Percentiles rank a stretch among this genome's conserved stretches.
Conservation (phyloP, 169 alveolate species). For the Plasmodium knowlesi region DNA sequence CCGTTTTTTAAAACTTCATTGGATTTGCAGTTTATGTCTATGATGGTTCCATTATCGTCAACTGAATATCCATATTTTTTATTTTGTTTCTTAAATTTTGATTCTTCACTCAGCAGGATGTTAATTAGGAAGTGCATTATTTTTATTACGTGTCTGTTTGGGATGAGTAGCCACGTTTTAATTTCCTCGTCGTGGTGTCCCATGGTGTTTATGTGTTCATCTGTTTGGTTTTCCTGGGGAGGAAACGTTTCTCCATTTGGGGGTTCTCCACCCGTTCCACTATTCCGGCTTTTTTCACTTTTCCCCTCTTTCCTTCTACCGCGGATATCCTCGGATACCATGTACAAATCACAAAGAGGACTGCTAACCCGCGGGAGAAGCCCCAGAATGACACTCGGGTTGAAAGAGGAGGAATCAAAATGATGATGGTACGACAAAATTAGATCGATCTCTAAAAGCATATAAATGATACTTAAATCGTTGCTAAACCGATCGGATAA, state of each 20-base stretch:
- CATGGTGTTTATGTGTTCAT: background rate
- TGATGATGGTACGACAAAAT: constrained; percentile 30
- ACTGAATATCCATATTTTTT: constrained; percentile 42
- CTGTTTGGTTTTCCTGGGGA: background rate
- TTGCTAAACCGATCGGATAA: constrained; percentile 25
- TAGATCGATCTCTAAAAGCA: constrained; percentile 31
- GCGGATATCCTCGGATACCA: background rate
- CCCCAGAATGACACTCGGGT: constrained; percentile 58
- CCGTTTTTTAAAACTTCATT: constrained; percentile 48
- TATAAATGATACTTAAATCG: constrained; percentile 54
- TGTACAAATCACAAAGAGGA: constrained; percentile 33
- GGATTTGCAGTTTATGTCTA: background rate
- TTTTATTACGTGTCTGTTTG: constrained; percentile 41
- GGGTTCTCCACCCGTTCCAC: background rate
- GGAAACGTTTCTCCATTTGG: background rate
- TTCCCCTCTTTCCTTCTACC: background rate
- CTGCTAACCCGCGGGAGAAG: constrained; percentile 15
- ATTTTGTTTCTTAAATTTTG: constrained; percentile 20
- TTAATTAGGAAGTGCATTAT: constrained; percentile 47
- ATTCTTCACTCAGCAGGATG: constrained; percentile 37
- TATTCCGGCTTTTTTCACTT: background rate
- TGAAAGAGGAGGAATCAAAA: constrained; percentile 45
- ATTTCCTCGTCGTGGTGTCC: constrained; percentile 19
- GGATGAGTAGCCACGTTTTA: constrained; percentile 70
- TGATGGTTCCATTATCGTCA: constrained; percentile 14